Conservation (phyloP, 2,329 filamentous ascomycete species). For the Trichoderma sp. region DNA sequence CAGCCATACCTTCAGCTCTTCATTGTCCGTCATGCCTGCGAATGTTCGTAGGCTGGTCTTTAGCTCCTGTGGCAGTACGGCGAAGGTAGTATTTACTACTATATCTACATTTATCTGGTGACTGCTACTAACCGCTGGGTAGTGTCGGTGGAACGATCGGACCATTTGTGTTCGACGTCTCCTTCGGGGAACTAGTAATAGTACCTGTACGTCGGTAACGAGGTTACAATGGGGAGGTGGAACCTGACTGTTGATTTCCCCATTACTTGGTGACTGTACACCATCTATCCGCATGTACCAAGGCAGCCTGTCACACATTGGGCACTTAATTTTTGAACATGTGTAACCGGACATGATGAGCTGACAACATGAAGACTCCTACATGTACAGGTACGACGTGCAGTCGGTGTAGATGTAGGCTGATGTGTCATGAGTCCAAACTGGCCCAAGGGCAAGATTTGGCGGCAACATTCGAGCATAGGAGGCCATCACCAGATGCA, state of each 20-base stretch:
- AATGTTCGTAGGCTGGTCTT: no score
- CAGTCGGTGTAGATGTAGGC: constrained; percentile 1
- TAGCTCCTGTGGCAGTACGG: no score
- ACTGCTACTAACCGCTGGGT: neutral
- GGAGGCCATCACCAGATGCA: neutral
- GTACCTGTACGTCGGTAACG: neutral
- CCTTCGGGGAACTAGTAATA: neutral
- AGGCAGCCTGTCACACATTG: neutral
- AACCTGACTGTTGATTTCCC: neutral
- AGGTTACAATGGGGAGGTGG: neutral
- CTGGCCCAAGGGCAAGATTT: neutral
- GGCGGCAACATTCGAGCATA: neutral
- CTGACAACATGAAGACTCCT: neutral
- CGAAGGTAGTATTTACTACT: no score
- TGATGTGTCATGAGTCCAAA: neutral
- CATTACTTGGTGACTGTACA: neutral
- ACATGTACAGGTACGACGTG: neutral
- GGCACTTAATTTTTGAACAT: neutral
- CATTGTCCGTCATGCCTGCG: no score
- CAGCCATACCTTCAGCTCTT: no score
- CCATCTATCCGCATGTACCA: neutral
- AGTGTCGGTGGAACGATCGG: neutral
- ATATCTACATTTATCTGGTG: no score
- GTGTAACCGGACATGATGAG: neutral
- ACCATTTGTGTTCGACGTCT: neutral